phyloP scores from a whole-genome alignment of 2,329 filamentous ascomycete genomes.

The Pseudohalonectria lignicola region DNA sequence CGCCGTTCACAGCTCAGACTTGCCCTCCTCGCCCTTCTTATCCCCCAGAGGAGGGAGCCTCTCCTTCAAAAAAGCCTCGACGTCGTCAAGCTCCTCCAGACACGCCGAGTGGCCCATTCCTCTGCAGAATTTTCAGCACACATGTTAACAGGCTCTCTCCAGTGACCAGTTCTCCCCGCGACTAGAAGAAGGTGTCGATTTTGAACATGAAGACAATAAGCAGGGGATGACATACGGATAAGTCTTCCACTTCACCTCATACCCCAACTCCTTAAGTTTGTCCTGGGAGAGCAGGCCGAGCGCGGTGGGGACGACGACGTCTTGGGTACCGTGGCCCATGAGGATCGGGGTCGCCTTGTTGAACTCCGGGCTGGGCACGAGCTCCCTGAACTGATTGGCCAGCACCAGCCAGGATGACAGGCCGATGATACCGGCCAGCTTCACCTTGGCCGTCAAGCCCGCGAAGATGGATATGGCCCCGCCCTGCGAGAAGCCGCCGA shows the following conservation, averaged over 20 bases:
- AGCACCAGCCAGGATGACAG: constrained; percentile 75
- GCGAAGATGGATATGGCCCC: constrained; percentile 78
- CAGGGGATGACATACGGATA: too few relatives aligned
- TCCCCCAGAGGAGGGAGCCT: constrained; percentile 31
- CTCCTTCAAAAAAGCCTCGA: constrained; percentile 49
- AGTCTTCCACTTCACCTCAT: constrained; percentile 62
- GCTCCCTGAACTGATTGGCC: constrained; percentile 30
- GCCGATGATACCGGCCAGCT: constrained; percentile 80
- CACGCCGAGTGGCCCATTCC: constrained; percentile 67
- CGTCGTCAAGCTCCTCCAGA: constrained; percentile 68
- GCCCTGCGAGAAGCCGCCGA: constrained; percentile 81
- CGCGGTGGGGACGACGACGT: constrained; percentile 59
- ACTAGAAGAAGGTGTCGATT: neutral
- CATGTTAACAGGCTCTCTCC: too few relatives aligned
- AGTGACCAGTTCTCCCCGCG: too few relatives aligned
- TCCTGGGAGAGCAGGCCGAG: constrained; percentile 61
- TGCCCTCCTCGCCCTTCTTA: constrained; percentile 15
- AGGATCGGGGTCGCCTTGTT: constrained; percentile 76
- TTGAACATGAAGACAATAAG: constrained; percentile 1
- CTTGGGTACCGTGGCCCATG: constrained; percentile 76
- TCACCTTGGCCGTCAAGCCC: constrained; percentile 60
- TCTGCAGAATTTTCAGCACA: constrained; percentile 30
- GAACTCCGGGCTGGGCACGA: constrained; percentile 28
- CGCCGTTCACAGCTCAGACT: constrained; percentile 24
- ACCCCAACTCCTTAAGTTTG: constrained; percentile 56